A percentile compares a stretch with the other conserved stretches of the same genome.
phyloP scores from a whole-genome alignment of 2,329 filamentous ascomycete genomes.

The Pseudocercospora eumusae region DNA sequence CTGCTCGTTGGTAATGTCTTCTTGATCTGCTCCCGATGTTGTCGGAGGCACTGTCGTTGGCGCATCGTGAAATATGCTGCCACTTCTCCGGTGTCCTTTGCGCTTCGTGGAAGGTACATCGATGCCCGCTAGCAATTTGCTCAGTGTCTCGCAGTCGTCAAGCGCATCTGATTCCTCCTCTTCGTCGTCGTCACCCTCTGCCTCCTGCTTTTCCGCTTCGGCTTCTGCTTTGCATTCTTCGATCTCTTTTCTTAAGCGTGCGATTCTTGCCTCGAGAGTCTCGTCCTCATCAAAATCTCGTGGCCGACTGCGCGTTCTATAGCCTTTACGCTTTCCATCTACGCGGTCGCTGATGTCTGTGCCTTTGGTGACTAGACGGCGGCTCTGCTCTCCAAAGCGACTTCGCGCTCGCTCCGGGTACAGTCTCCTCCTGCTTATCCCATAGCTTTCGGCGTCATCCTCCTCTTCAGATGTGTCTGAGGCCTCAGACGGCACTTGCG shows the following conservation, averaged over 20 bases:
- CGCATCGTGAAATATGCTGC: slow-evolving; percentile 28
- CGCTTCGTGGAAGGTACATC: slow-evolving; percentile 37
- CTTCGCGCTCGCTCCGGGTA: slow-evolving; percentile 77
- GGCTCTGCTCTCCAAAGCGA: slow-evolving; percentile 68
- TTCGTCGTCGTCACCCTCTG: slow-evolving; percentile 50
- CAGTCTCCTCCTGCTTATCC: slow-evolving; percentile 73
- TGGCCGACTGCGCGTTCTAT: slow-evolving; percentile 60
- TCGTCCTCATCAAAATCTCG: slow-evolving; percentile 82
- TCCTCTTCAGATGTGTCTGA: slow-evolving; percentile 47
- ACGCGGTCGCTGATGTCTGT: slow-evolving; percentile 91
- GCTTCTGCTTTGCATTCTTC: slow-evolving; percentile 59
- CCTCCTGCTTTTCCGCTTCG: slow-evolving; percentile 34
- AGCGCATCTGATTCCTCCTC: slow-evolving; percentile 53
- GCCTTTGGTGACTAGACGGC: slow-evolving; percentile 70
- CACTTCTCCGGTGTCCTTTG: slow-evolving; percentile 16
- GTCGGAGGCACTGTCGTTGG: slow-evolving; percentile 17
- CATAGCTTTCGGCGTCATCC: slow-evolving; percentile 56
- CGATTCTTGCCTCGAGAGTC: slow-evolving; percentile 74
- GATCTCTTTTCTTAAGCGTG: slow-evolving; percentile 78
- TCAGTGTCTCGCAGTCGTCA: slow-evolving; percentile 64
- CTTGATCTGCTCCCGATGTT: slow-evolving; percentile 5
- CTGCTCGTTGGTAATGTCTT: slow-evolving; percentile 47
- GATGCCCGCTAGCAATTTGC: slow-evolving; percentile 70
- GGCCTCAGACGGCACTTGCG: slow-evolving; percentile 21
- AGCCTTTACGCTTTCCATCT: slow-evolving; percentile 77